These are phyloP conservation scores for Cystofilobasidium bisporidii DNA, from an alignment of 768 basidiomycete genomes.

Conservation along the genomic window DNA sequence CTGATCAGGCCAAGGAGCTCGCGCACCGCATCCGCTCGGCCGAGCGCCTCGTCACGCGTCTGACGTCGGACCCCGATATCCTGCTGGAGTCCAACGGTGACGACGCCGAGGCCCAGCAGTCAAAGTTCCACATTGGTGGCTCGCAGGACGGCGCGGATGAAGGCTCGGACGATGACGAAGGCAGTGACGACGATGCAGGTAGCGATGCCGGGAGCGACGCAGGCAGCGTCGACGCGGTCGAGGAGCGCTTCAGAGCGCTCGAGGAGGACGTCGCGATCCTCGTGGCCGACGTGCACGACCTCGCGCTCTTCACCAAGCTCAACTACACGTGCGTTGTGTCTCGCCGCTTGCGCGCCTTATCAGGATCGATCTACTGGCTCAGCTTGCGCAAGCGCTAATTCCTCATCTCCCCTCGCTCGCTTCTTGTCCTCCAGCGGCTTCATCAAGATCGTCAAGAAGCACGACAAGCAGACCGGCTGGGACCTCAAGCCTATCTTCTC, in stretches of 20 bases:
- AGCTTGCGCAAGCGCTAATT: no score
- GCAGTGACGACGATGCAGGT: constrained; percentile 35
- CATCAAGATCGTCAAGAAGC: constrained; percentile 99
- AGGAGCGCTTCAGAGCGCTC: constrained; percentile 72
- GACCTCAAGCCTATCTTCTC: constrained; percentile 78
- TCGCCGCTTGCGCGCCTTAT: background rate
- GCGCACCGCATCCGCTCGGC: constrained; percentile 70
- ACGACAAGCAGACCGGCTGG: constrained; percentile 87
- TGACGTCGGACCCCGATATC: constrained; percentile 43
- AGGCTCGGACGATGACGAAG: constrained; percentile 34
- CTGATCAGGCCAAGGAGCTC: constrained; percentile 49
- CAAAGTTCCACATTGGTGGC: constrained; percentile 28
- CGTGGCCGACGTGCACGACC: constrained; percentile 76
- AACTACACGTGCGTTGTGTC: constrained; percentile 61
- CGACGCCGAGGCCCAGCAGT: constrained; percentile 30
- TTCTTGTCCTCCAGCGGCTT: constrained; percentile 51
- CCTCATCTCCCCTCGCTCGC: background rate
- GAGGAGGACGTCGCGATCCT: constrained; percentile 92
- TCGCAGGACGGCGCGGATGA: constrained; percentile 37
- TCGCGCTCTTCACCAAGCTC: constrained; percentile 87
- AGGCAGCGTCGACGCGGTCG: constrained; percentile 59
- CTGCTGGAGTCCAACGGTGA: constrained; percentile 16
- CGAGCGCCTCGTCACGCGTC: constrained; percentile 65
- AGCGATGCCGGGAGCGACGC: constrained; percentile 46
- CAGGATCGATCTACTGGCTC: no score